A percentile compares a stretch with the other conserved stretches of the same genome.
Evolutionary conservation across 176 grass and related monocot species (phyloP).

Genomic region (Oryza punctata): DNA sequence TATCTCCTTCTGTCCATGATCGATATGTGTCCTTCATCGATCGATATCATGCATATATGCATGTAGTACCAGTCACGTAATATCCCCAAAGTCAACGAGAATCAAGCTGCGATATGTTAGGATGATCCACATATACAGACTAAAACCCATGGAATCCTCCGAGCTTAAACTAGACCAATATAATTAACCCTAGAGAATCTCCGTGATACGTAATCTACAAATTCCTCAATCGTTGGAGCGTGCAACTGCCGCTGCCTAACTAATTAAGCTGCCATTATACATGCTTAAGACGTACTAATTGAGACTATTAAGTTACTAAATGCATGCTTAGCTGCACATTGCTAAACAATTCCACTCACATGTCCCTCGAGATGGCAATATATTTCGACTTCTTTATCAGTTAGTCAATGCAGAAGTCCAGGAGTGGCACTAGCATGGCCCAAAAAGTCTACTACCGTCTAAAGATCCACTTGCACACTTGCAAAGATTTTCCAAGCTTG

Average conservation of each 20-base stretch:
- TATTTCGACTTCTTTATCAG: background rate
- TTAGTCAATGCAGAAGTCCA: background rate
- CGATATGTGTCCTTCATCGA: background rate
- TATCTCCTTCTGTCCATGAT: background rate
- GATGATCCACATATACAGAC: background rate
- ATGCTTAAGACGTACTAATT: background rate
- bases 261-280: background rate
- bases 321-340: background rate
- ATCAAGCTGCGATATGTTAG: background rate
- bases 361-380: background rate
- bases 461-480: background rate
- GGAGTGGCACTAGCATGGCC: background rate
- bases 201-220: background rate
- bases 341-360: background rate
- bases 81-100: background rate
- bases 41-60: background rate
- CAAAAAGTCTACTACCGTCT: constrained; percentile 3
- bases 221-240: background rate
- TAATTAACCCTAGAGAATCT: background rate
- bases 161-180: background rate
- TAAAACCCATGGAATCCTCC: background rate
- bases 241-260: background rate
- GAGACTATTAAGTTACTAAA: too few species aligned
- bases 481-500: background rate
- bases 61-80: background rate